These are phyloP conservation scores for Chlamydomonas urium DNA, from an alignment of 139 green algal species.

Conservation along the genomic window DNA sequence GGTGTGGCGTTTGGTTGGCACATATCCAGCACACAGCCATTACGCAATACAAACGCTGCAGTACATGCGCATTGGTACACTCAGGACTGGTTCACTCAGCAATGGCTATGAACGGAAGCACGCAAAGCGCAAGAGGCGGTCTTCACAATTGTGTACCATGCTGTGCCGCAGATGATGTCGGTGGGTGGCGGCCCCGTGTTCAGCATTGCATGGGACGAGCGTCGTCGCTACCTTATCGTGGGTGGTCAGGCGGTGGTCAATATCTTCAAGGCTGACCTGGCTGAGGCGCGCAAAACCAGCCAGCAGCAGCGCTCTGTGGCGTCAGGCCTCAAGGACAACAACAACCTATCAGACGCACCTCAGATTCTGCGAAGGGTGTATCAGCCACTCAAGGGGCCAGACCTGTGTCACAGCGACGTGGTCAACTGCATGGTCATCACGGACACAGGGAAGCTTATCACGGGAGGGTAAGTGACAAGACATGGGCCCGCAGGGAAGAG, in stretches of 20 bases:
- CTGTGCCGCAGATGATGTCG: conserved; percentile 36
- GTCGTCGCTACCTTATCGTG: conserved; percentile 42
- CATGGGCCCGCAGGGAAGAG: too few species aligned
- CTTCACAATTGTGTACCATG: too few species aligned
- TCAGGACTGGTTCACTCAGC: too few species aligned
- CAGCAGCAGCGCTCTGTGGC: conserved; percentile 30
- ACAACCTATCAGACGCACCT: conserved; percentile 4
- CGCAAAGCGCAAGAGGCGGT: too few species aligned
- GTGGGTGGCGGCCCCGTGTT: conserved; percentile 41
- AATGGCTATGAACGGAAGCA: too few species aligned
- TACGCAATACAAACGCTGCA: too few species aligned
- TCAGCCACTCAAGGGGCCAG: conserved; percentile 40
- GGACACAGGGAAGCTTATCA: conserved; percentile 58
- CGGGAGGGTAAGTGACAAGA: conserved; percentile 46
- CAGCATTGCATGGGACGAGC: conserved; percentile 53
- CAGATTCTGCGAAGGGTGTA: conserved; percentile 46
- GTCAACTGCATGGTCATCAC: conserved; percentile 64
- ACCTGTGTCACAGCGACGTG: conserved; percentile 58
- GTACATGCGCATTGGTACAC: too few species aligned
- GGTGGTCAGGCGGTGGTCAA: conserved; percentile 51
- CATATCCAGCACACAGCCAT: too few species aligned
- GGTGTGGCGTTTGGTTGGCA: too few species aligned
- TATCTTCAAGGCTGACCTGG: conserved; percentile 46
- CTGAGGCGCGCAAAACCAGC: conserved; percentile 41
- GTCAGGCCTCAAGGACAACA: conserved; percentile 26